phyloP scores from a whole-genome alignment of 2,329 filamentous ascomycete species.

The Exophiala sp. region DNA sequence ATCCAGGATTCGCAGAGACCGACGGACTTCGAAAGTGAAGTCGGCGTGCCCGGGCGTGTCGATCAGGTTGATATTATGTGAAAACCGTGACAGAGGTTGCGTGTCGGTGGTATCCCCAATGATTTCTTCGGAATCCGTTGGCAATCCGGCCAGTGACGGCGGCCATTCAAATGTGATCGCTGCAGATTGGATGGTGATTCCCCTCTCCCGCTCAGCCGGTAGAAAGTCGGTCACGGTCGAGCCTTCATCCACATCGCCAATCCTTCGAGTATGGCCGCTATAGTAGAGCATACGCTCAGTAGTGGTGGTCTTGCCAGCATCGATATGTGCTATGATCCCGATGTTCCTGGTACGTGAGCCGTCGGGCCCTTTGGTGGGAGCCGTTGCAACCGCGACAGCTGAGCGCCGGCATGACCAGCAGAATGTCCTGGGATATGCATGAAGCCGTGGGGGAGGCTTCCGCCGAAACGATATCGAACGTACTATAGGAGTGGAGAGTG shows the following conservation, averaged over 20 bases:
- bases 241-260: slow-evolving; percentile 93
- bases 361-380: slow-evolving; percentile 19
- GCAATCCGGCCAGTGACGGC: slow-evolving; percentile 39
- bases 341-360: slow-evolving; percentile 78
- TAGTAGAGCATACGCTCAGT: slow-evolving; percentile 99
- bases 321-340: slow-evolving; percentile 96
- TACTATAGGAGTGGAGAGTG: slow-evolving; percentile 18
- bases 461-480: slow-evolving; percentile 5
- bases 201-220: slow-evolving; percentile 81
- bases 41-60: slow-evolving; percentile 96
- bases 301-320: slow-evolving; percentile 97
- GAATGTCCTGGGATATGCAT: neutral
- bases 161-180: slow-evolving; percentile 96
- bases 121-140: slow-evolving; percentile 19
- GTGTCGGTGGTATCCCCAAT: slow-evolving; percentile 5
- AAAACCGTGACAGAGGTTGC: slow-evolving; percentile 46
- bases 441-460: neutral
- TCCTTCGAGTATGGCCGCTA: slow-evolving; percentile 77
- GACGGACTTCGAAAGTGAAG: slow-evolving; percentile 92
- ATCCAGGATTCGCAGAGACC: slow-evolving; percentile 80
- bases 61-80: slow-evolving; percentile 80
- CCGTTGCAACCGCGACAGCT: neutral
- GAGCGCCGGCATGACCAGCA: slow-evolving; percentile 11
- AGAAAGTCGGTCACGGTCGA: slow-evolving; percentile 97
- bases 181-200: slow-evolving; percentile 96